Conservation (phyloP, 23 red algal genomes). For the Gracilaria domingensis region DNA sequence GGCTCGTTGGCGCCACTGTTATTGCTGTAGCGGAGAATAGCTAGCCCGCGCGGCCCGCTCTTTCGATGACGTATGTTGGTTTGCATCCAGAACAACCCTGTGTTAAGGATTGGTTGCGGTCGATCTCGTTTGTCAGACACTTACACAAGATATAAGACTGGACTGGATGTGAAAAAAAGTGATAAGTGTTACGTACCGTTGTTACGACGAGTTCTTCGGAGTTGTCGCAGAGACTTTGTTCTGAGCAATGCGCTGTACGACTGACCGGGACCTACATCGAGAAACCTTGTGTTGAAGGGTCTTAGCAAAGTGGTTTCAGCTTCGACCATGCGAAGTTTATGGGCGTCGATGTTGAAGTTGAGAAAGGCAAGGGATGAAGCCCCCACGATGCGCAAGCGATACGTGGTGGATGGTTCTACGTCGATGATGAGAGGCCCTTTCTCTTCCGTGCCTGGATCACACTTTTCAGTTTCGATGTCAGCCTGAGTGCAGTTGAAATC, state of each 20-base stretch:
- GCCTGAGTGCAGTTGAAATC: slow-evolving; percentile 56
- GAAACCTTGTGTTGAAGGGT: slow-evolving; percentile 29
- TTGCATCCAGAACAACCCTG: slow-evolving; percentile 56
- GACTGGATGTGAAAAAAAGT: too few species aligned
- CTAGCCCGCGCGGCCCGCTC: slow-evolving; percentile 8
- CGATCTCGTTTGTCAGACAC: neutral
- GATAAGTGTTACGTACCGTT: slow-evolving; percentile 2
- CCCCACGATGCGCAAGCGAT: slow-evolving; percentile 44
- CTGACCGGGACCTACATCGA: slow-evolving; percentile 51
- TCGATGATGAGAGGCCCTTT: slow-evolving; percentile 38
- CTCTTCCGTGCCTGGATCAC: neutral
- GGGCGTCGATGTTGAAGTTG: slow-evolving; percentile 55
- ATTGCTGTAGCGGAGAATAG: slow-evolving; percentile 39
- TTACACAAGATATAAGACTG: too few species aligned
- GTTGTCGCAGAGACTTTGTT: slow-evolving; percentile 33
- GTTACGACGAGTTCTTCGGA: neutral
- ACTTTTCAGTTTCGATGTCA: neutral
- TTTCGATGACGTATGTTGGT: slow-evolving; percentile 48
- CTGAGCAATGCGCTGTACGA: slow-evolving; percentile 40
- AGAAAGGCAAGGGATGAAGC: slow-evolving; percentile 56
- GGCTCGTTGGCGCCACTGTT: slow-evolving; percentile 23
- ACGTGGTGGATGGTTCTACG: slow-evolving; percentile 38
- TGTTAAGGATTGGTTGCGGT: neutral
- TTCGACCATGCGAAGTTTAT: slow-evolving; percentile 29
- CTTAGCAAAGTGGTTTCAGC: slow-evolving; percentile 25